Conservation (phyloP, 2,329 filamentous ascomycete species). For the Phialophora macrospora region DNA sequence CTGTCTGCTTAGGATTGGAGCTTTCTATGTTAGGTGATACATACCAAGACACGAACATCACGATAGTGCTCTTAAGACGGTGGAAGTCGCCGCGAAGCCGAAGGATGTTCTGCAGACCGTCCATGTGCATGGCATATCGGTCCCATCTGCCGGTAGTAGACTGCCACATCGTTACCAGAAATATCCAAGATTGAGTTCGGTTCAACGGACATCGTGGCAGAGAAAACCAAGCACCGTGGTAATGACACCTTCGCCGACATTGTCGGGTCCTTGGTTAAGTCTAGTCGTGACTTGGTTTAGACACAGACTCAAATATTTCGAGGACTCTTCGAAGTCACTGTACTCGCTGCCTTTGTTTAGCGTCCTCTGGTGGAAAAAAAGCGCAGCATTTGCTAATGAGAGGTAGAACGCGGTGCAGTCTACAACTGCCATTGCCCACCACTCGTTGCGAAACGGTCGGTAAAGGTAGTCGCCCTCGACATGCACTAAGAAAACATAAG, state of each 20-base stretch:
- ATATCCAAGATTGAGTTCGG: conserved; percentile 4
- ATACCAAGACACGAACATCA: conserved; percentile 22
- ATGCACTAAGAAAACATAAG: conserved; percentile 19
- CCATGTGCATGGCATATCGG: conserved; percentile 38
- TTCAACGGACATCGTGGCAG: conserved; percentile 39
- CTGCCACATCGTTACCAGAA: conserved; percentile 11
- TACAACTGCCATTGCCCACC: conserved; percentile 40
- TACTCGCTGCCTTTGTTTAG: conserved; percentile 34
- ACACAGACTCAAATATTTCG: conserved; percentile 38
- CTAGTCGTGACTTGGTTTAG: conserved; percentile 36
- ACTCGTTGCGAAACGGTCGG: conserved; percentile 41
- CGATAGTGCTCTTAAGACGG: conserved; percentile 16
- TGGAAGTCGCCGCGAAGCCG: conserved; percentile 35
- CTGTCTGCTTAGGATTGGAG: background rate
- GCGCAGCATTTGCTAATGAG: conserved; percentile 40
- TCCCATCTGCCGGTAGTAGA: conserved; percentile 36
- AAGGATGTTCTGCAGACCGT: conserved; percentile 36
- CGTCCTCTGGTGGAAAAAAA: conserved; percentile 39
- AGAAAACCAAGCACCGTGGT: conserved; percentile 38
- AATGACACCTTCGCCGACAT: conserved; percentile 35
- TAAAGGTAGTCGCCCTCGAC: conserved; percentile 36
- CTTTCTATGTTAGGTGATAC: background rate
- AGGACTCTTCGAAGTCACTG: conserved; percentile 36
- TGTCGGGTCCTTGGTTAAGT: conserved; percentile 31
- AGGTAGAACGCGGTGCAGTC: conserved; percentile 39